Conservation (phyloP, 1,284 basidiomycete species). For the Amylostereum areolatum region DNA sequence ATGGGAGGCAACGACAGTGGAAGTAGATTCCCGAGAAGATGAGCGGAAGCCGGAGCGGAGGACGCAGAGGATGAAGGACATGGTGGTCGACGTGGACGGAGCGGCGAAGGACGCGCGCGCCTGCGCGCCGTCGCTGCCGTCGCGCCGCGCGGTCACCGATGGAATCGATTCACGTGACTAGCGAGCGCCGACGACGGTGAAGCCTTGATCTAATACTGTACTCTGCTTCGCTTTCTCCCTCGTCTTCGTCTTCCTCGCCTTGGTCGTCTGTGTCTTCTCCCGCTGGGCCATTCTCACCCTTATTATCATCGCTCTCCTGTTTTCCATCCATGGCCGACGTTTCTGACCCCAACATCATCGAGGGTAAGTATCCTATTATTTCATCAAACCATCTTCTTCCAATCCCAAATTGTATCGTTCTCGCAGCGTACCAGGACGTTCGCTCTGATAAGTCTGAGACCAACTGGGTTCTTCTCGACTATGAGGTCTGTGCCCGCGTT, state of each 20-base stretch:
- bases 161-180: no score
- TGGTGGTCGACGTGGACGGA: no score
- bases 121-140: no score
- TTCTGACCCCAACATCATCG: constrained; percentile 67
- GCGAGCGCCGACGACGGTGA: no score
- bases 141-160: no score
- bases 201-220: no score
- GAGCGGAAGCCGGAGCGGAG: no score
- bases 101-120: no score
- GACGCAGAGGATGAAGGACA: no score
- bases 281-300: constrained; percentile 16
- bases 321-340: constrained; percentile 70
- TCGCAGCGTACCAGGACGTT: constrained; percentile 78
- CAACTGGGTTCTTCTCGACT: constrained; percentile 85
- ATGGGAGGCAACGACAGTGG: no score
- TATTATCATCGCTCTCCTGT: constrained; percentile 13
- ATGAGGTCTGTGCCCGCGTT: constrained; percentile 77
- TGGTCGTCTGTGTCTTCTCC: constrained; percentile 44
- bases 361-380: constrained; percentile 52
- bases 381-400: background rate
- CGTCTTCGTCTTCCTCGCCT: constrained; percentile 7
- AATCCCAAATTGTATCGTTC: constrained; percentile 3
- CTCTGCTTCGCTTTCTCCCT: constrained; percentile 1
- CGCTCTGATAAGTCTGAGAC: constrained; percentile 76
- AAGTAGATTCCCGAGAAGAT: no score